phyloP scores from a whole-genome alignment of 441 rosid species.

The Erodium trifolium region DNA sequence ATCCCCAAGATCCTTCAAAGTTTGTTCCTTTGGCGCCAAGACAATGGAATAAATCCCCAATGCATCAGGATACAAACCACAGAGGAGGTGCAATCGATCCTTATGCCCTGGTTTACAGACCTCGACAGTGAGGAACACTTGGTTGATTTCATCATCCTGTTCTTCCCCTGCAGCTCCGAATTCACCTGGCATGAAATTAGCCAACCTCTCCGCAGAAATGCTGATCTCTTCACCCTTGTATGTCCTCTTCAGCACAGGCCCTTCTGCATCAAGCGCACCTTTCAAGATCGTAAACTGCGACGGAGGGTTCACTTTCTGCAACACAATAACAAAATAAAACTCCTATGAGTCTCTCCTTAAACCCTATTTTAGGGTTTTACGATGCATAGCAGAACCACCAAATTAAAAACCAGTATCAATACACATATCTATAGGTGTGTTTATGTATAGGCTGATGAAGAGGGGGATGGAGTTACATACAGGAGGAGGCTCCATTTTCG shows the following conservation, averaged over 20 bases:
- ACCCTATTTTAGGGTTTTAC: too few species aligned
- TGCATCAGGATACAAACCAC: conserved; percentile 84
- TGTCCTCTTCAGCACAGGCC: conserved; percentile 58
- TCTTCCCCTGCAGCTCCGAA: too few species aligned
- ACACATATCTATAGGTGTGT: too few species aligned
- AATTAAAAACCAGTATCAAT: background rate
- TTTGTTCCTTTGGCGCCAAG: conserved; percentile 51
- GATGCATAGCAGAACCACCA: background rate
- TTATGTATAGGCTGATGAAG: too few species aligned
- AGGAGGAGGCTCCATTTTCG: conserved; percentile 91
- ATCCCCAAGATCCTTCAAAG: conserved; percentile 26
- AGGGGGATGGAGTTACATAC: conserved; percentile 25
- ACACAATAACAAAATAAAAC: background rate
- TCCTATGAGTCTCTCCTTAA: background rate
- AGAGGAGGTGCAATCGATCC: conserved; percentile 57
- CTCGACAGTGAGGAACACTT: conserved; percentile 70
- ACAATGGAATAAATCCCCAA: conserved; percentile 76
- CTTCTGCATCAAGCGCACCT: conserved; percentile 36
- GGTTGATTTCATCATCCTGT: conserved; percentile 51
- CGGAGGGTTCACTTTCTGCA: conserved; percentile 76
- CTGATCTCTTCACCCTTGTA: conserved; percentile 59
- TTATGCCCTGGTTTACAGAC: conserved; percentile 57
- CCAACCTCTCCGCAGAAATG: conserved; percentile 54
- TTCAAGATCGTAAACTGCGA: conserved; percentile 48
- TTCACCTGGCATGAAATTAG: conserved; percentile 25